Evolutionary conservation across 768 basidiomycete genomes (phyloP).

Genomic region (Tricholoma hemisulphureum): DNA sequence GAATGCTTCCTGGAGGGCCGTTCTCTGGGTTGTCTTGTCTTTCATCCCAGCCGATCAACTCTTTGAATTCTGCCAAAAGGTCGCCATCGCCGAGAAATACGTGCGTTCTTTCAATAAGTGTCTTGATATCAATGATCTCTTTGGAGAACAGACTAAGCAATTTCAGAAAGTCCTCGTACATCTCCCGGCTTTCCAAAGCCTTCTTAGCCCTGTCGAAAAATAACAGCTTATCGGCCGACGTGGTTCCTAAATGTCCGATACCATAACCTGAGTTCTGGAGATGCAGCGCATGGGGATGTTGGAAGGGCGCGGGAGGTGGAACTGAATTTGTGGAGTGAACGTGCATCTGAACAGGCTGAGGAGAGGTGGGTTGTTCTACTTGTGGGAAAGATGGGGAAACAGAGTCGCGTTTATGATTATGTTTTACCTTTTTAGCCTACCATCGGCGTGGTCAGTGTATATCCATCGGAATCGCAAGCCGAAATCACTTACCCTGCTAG

Average conservation of each 20-base stretch:
- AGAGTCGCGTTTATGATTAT: constrained; percentile 57
- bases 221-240: constrained; percentile 70
- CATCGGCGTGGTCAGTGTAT: constrained; percentile 7
- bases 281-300: constrained; percentile 20
- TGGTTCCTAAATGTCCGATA: constrained; percentile 31
- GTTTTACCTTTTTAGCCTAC: constrained; percentile 64
- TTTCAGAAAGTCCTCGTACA: constrained; percentile 94
- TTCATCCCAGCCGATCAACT: constrained; percentile 79
- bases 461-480: not conserved
- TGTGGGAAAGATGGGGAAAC: constrained; percentile 55
- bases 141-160: constrained; percentile 86
- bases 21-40: constrained; percentile 56
- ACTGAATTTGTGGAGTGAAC: constrained; percentile 21
- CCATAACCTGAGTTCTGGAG: constrained; percentile 25
- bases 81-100: constrained; percentile 82
- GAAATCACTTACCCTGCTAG: constrained; percentile 43
- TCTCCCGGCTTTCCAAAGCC: constrained; percentile 67
- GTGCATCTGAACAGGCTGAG: constrained; percentile 34
- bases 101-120: constrained; percentile 76
- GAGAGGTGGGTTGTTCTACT: constrained; percentile 44
- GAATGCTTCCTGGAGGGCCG: constrained; percentile 76
- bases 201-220: constrained; percentile 96
- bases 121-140: constrained; percentile 85
- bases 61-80: constrained; percentile 81
- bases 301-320: constrained; percentile 17